Base-by-base conservation (phyloP, 495 filamentous ascomycete genomes). In the Hypoxylon subgilvum region DNA sequence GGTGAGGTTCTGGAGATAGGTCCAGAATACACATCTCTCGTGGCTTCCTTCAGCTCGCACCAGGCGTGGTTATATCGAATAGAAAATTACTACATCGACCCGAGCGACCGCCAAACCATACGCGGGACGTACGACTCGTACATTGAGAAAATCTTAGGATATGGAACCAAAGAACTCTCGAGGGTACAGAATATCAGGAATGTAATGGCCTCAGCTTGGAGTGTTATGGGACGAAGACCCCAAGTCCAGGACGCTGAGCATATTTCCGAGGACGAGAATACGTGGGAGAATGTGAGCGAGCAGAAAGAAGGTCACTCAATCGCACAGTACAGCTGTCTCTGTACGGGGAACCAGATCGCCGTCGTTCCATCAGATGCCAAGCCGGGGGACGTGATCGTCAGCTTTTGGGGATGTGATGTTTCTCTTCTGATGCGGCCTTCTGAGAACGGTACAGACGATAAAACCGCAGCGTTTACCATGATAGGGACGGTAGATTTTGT, bases 321-420 rank as follows among this genome's bases (percentile, higher is more conserved):
- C 21, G 43, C 7, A 17, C 30, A 10, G 28, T 21, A 2, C 13
- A 61, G 61, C 3, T 67, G 52, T 31, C 38, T 70, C 9, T 58
- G 48, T 3, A 65, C 49, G 12, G 47, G 47, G 8, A 28, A 39
- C 23, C 16, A 51, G 16, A 65, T 70, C 22, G 64, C 51, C 2
- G 36, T 70, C 14, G 61, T 62, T 1, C 64, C 64, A 8, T 16
- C 64, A 16, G 30, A 41, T 14, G 31, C 67, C 4, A 34, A 39
- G 14, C 49, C 48, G 1, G 67, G 64, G 3, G 67, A 70, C 31
- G 25, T 60, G 10, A 49, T 70, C 6, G 50, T 67, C 8, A 48
- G 61, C 9, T 67, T 67, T 27, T 67, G 61, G 64, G 48, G 55
- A 28, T 67, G 61, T 42, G 38, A 57, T 22, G 50, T 61, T 21